Percentiles rank a stretch among this genome's conserved stretches.
Conservation (phyloP, 768 basidiomycete genomes). For the Chalciporus piperatus region DNA sequence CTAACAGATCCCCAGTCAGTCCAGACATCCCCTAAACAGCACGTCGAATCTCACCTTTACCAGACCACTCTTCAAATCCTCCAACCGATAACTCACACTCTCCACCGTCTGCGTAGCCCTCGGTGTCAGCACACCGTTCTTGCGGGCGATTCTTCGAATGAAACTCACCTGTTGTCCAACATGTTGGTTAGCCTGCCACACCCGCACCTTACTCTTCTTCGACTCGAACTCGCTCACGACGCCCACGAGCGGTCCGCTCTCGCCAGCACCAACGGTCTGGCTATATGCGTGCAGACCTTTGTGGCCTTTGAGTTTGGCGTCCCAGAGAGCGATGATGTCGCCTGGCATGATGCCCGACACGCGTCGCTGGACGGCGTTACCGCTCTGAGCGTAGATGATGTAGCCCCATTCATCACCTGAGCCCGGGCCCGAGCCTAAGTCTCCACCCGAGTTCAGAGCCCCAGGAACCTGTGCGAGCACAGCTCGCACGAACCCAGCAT, state of each 20-base stretch:
- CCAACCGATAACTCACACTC: conserved; percentile 79
- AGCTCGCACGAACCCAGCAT: conserved; percentile 70
- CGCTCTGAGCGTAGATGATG: conserved; percentile 72
- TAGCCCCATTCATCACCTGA: conserved; percentile 58
- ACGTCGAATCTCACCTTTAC: conserved; percentile 54
- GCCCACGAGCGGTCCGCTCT: conserved; percentile 57
- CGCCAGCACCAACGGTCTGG: conserved; percentile 51
- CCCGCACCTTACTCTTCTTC: conserved; percentile 83
- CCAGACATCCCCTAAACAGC: not conserved
- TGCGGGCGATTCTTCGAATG: conserved; percentile 27
- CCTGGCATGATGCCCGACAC: conserved; percentile 83
- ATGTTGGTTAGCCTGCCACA: conserved; percentile 85
- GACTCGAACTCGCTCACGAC: conserved; percentile 79
- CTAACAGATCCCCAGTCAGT: conserved; percentile 24
- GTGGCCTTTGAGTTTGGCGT: conserved; percentile 75
- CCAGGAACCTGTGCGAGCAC: conserved; percentile 67
- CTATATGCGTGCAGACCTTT: conserved; percentile 78
- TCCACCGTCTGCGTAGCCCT: conserved; percentile 57
- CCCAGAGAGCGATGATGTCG: conserved; percentile 72
- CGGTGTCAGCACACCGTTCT: conserved; percentile 35
- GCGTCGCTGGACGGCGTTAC: conserved; percentile 62
- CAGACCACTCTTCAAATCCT: conserved; percentile 83
- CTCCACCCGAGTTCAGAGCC: conserved; percentile 34
- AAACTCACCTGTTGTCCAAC: conserved; percentile 73
- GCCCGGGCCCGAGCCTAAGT: conserved; percentile 28